Evolutionary conservation across 2,329 filamentous ascomycete genomes (phyloP).

Genomic region (Penicillium sp.): DNA sequence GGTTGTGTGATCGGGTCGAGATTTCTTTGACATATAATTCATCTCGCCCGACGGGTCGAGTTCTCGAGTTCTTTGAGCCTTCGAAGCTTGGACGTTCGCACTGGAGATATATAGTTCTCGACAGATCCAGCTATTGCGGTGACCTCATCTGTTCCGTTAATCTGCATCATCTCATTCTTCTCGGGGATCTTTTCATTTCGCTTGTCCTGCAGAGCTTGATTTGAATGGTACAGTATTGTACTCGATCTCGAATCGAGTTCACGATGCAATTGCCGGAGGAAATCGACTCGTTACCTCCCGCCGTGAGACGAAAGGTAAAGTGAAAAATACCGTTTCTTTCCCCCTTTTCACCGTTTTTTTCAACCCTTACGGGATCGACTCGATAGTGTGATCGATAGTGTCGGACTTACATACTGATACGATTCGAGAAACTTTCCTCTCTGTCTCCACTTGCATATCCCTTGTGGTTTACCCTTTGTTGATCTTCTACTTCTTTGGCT

Average conservation of each 20-base stretch:
- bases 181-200: not conserved
- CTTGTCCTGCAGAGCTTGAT: too few species aligned
- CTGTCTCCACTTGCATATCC: not conserved
- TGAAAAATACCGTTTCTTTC: too few species aligned
- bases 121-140: too few species aligned
- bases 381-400: constrained; percentile 14
- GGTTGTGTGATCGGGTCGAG: not conserved
- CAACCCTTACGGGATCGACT: constrained; percentile 9
- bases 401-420: not conserved
- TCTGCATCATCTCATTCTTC: not conserved
- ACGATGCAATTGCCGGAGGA: constrained; percentile 11
- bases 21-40: not conserved
- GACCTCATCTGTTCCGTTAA: too few species aligned
- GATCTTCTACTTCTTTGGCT: not conserved
- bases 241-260: not conserved
- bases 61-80: not conserved
- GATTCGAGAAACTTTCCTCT: too few species aligned
- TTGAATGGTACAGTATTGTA: not conserved
- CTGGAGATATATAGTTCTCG: too few species aligned
- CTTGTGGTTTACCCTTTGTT: not conserved
- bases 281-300: constrained; percentile 56
- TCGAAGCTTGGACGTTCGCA: not conserved
- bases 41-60: not conserved
- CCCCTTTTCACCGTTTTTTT: constrained; percentile 3
- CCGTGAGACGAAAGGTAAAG: constrained; percentile 59